Percentiles rank a stretch among this genome's conserved stretches.
Evolutionary conservation across 169 alveolate species (phyloP).

Genomic region (Eimeria maxima): DNA sequence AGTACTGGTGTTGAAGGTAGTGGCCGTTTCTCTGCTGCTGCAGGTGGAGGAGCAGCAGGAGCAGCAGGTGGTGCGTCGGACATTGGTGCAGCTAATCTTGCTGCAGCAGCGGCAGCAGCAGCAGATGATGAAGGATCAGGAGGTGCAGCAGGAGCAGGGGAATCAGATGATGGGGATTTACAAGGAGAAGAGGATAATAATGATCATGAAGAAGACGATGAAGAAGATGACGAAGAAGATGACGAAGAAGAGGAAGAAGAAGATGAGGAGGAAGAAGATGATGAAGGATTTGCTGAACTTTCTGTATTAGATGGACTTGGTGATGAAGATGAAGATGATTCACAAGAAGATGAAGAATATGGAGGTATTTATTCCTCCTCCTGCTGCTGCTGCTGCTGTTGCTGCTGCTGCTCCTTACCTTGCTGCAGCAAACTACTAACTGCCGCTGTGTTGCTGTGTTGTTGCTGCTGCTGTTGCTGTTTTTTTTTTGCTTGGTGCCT

Average conservation of each 20-base stretch:
- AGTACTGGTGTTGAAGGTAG: not conserved
- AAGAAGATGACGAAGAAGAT: constrained; percentile 46
- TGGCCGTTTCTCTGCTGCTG: not conserved
- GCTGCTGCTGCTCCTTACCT: not conserved
- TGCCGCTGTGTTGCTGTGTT: no score
- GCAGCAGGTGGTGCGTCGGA: not conserved
- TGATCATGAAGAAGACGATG: constrained; percentile 40
- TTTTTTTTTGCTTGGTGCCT: not conserved
- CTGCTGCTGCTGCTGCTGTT: not conserved
- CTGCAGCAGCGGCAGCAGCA: not conserved
- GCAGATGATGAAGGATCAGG: not conserved
- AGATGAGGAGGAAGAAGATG: constrained; percentile 3
- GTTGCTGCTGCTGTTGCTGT: not conserved
- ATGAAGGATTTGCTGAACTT: constrained; percentile 19
- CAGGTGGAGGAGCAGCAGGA: not conserved
- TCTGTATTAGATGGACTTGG: constrained; percentile 18
- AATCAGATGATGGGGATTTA: not conserved
- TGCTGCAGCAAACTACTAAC: not conserved
- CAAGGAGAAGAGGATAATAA: constrained; percentile 18
- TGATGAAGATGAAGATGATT: constrained; percentile 52
- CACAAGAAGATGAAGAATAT: constrained; percentile 44
- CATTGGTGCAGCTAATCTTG: not conserved
- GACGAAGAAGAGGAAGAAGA: constrained; percentile 57
- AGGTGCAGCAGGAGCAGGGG: constrained; percentile 21
- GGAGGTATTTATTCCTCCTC: not conserved